A percentile compares a stretch with the other conserved stretches of the same genome.
Conservation (phyloP, 78 protist genomes). For the Isochrysis galbana region DNA sequence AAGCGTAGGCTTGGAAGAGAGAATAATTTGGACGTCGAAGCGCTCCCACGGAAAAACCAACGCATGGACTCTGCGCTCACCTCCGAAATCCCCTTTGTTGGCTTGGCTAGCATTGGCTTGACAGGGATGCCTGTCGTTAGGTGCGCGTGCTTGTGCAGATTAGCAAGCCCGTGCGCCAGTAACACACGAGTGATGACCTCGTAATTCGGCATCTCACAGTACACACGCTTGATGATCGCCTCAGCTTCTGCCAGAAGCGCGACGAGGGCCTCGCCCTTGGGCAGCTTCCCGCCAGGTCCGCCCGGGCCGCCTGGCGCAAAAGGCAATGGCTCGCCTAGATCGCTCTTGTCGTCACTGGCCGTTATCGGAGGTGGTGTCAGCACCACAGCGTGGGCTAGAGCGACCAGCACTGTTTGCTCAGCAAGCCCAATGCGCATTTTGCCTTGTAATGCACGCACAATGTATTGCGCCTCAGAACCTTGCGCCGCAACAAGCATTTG, state of each 20-base stretch:
- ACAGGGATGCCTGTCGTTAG: constrained; percentile 5
- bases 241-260: not conserved
- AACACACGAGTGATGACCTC: constrained; percentile 65
- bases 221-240: not conserved
- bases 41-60: no score
- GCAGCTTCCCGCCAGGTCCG: not conserved
- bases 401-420: constrained; percentile 84
- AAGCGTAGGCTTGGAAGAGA: no score
- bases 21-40: no score
- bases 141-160: constrained; percentile 12
- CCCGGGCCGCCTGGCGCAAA: not conserved
- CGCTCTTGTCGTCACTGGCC: not conserved
- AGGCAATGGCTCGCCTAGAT: not conserved
- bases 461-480: constrained; percentile 71
- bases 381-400: constrained; percentile 85
- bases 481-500: constrained; percentile 66
- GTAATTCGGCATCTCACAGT: constrained; percentile 63
- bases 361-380: not conserved
- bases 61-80: no score
- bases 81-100: not conserved
- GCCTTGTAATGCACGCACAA: constrained; percentile 70
- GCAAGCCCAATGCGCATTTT: constrained; percentile 90
- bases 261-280: not conserved
- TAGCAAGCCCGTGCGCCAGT: not conserved
- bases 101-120: constrained; percentile 6